Percentiles rank a stretch among this genome's conserved stretches.
Conservation (phyloP, 345 rosid genomes). For the Noccaea bulbosa region DNA sequence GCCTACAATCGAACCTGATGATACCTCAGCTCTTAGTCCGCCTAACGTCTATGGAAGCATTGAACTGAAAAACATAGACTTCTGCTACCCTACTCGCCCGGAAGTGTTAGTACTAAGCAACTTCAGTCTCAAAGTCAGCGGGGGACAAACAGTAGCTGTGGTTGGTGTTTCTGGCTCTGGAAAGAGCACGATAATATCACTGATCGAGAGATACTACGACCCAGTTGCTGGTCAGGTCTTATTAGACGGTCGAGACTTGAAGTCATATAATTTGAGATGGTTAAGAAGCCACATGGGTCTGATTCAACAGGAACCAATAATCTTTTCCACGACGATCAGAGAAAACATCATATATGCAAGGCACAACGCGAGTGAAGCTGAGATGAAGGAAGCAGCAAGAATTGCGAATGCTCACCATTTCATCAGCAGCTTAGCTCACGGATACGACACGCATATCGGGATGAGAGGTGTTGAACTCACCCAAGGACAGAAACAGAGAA, state of each 20-base stretch:
- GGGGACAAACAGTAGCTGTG: constrained; percentile 97
- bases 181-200: constrained; percentile 93
- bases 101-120: constrained; percentile 93
- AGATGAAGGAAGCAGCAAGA: constrained; percentile 98
- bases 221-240: constrained; percentile 98
- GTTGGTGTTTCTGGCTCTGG: constrained; percentile 99
- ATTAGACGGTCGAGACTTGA: constrained; percentile 89
- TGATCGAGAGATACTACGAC: constrained; percentile 95
- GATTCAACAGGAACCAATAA: constrained; percentile 96
- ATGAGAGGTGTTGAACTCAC: constrained; percentile 99
- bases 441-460: constrained; percentile 96
- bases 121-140: constrained; percentile 92
- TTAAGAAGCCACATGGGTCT: constrained; percentile 93
- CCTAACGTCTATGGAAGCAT: constrained; percentile 97
- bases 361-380: constrained; percentile 97
- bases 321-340: constrained; percentile 92
- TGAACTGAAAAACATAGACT: constrained; percentile 93
- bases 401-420: constrained; percentile 99
- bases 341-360: constrained; percentile 98
- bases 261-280: constrained; percentile 91
- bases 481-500: constrained; percentile 98
- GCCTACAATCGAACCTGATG: constrained; percentile 97
- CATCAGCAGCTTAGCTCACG: constrained; percentile 96
- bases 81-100: constrained; percentile 92
- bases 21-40: constrained; percentile 82